Conservation (phyloP, 2,329 filamentous ascomycete genomes). For the Fusarium torulosum region DNA sequence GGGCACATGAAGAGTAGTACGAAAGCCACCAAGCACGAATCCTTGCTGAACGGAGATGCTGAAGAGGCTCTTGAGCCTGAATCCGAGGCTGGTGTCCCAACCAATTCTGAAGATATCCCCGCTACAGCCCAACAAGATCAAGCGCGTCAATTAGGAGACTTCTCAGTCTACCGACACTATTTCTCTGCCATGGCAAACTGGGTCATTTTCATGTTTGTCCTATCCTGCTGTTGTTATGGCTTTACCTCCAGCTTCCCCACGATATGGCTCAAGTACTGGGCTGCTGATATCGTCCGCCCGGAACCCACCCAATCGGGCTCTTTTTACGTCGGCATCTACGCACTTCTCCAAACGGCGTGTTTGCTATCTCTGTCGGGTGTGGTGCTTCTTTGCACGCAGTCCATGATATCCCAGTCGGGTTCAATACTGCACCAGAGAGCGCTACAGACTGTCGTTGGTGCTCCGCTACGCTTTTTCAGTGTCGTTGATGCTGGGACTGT, state of each 20-base stretch:
- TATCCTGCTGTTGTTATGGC: slow-evolving; percentile 10
- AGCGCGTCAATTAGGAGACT: slow-evolving; percentile 17
- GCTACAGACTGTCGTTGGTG: slow-evolving; percentile 23
- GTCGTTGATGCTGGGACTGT: slow-evolving; percentile 51
- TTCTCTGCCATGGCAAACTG: slow-evolving; percentile 8
- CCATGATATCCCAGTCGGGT: slow-evolving; percentile 18
- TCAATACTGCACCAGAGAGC: slow-evolving; percentile 9
- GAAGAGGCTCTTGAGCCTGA: background rate
- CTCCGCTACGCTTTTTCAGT: slow-evolving; percentile 51
- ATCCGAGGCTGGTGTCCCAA: background rate
- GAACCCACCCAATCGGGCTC: background rate
- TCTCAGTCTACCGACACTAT: slow-evolving; percentile 19
- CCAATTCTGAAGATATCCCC: background rate
- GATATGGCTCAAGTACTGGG: slow-evolving; percentile 44
- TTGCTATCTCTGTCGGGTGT: slow-evolving; percentile 14
- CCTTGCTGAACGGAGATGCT: background rate
- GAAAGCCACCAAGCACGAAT: background rate
- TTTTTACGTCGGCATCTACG: slow-evolving; percentile 29
- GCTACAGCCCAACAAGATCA: background rate
- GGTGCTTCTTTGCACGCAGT: slow-evolving; percentile 7
- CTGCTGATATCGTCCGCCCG: background rate
- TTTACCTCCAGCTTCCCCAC: slow-evolving; percentile 17
- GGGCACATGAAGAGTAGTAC: background rate
- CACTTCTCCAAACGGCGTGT: slow-evolving; percentile 9
- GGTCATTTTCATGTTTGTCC: background rate